Evolutionary conservation across 2,329 filamentous ascomycete species (phyloP).

Genomic region (Alternaria brassicicola): DNA sequence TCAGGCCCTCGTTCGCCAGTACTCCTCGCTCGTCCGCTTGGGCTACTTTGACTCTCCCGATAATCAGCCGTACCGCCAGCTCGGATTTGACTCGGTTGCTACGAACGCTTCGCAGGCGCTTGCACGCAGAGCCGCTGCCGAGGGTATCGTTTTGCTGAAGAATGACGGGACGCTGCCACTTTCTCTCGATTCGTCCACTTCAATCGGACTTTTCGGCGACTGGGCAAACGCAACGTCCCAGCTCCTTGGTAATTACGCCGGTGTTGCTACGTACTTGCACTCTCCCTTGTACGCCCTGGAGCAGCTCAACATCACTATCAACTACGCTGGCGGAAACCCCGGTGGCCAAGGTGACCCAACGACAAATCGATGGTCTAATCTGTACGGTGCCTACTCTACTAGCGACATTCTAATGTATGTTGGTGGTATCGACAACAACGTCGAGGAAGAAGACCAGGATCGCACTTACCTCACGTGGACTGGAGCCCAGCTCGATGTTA

Average conservation of each 20-base stretch:
- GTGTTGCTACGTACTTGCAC: slow-evolving; percentile 61
- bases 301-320: slow-evolving; percentile 50
- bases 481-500: slow-evolving; percentile 58
- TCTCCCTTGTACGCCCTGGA: slow-evolving; percentile 61
- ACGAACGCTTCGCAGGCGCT: slow-evolving; percentile 61
- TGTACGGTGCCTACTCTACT: slow-evolving; percentile 32
- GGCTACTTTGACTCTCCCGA: slow-evolving; percentile 54
- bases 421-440: slow-evolving; percentile 61
- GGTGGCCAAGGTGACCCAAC: slow-evolving; percentile 39
- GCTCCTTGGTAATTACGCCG: slow-evolving; percentile 66
- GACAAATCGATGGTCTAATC: slow-evolving; percentile 27
- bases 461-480: slow-evolving; percentile 61
- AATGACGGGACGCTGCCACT: slow-evolving; percentile 59
- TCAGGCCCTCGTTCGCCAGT: slow-evolving; percentile 59
- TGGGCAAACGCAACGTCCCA: slow-evolving; percentile 62
- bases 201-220: slow-evolving; percentile 63
- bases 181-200: slow-evolving; percentile 44
- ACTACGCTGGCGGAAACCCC: slow-evolving; percentile 33
- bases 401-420: slow-evolving; percentile 62
- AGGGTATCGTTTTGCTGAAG: slow-evolving; percentile 60
- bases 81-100: slow-evolving; percentile 52
- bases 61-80: slow-evolving; percentile 32
- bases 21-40: slow-evolving; percentile 60
- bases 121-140: slow-evolving; percentile 59
- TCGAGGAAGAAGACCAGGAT: slow-evolving; percentile 62